Evolutionary conservation across 164 flowering plant species (phyloP), one percentile per base, ranked within the genome.

Genomic region (Sextonia rubra): DNA sequence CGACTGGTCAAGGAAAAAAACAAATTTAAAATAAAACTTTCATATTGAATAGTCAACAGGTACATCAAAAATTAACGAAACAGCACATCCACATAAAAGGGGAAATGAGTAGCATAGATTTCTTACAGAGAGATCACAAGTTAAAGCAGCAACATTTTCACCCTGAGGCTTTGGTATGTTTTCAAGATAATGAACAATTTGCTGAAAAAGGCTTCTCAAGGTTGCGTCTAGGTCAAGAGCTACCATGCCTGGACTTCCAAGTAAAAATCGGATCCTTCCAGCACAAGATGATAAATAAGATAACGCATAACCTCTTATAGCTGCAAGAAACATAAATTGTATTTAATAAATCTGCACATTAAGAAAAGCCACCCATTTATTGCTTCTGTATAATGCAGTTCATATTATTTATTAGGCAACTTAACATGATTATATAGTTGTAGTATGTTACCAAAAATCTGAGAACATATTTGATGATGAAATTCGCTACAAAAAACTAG

Each of bases 231-330:
- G 78, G 78, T 93, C 99, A 71, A 96, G 97, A 71, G 99, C 99
- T 83, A 96, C 97, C 95, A 96, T 96, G 73, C 99, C 99, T 15
- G 99, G 97, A 63, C 97, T 90, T 47, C 90, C 91, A 74, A 96
- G 84, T 82, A 96, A 84, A 83, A 91, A 96, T 2, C 95, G 90
- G 74, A 96, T 90, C 85, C 99, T 86, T 73, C 94, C 93, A 79
- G 97, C 97, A 82, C 90, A 89, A 4, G 98, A 89, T 64, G 98
- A 91, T 70, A 96, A 87, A 81, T 89, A 93, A 26, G 97, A 93
- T 70, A 93, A 78, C 70, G 98, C 97, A 86, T 96, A 96, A 48
- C 97, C 98, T 79, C 95, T 87, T 74, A 93, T 86, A 70, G 99
- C 99, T 93, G 91, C 90, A 86, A 71, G 26, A 72, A 75, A 71